Conservation (phyloP, 1,284 basidiomycete genomes). For the Fomitopsis schrenkii region DNA sequence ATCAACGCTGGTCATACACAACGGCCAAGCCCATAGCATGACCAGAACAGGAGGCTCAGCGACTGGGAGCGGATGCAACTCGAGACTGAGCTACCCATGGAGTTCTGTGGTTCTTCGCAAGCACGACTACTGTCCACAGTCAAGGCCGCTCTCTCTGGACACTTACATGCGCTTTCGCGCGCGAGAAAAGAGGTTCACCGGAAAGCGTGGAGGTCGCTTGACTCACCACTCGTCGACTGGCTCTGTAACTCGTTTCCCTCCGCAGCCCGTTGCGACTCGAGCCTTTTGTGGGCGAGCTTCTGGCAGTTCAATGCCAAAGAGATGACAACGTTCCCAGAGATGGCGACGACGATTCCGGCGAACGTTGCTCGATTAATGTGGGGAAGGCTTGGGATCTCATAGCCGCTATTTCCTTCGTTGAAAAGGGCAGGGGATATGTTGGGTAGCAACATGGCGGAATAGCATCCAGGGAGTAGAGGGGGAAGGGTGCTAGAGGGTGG, state of each 20-base stretch:
- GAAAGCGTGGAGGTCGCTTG: neutral
- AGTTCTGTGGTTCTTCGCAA: too few species aligned
- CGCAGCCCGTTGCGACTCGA: conserved; percentile 39
- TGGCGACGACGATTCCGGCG: conserved; percentile 82
- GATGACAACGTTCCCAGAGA: conserved; percentile 86
- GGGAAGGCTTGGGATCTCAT: conserved; percentile 37
- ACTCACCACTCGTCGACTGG: neutral
- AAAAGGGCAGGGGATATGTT: neutral
- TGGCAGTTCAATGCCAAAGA: conserved; percentile 88
- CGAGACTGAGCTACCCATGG: too few species aligned
- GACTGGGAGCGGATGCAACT: too few species aligned
- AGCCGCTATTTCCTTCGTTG: conserved; percentile 23
- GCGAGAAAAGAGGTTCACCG: neutral
- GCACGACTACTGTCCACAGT: neutral
- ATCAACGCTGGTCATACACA: neutral
- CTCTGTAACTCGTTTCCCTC: neutral
- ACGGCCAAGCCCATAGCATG: too few species aligned
- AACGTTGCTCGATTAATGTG: conserved; percentile 53
- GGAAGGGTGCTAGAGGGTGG: neutral
- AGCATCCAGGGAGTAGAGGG: neutral
- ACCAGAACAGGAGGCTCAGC: too few species aligned
- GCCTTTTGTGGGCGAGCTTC: conserved; percentile 83
- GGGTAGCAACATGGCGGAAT: conserved; percentile 14
- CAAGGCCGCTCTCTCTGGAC: neutral
- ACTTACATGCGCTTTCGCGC: neutral